phyloP scores from a whole-genome alignment of 305 asterid genomes.

The Fraxinus latifolia region DNA sequence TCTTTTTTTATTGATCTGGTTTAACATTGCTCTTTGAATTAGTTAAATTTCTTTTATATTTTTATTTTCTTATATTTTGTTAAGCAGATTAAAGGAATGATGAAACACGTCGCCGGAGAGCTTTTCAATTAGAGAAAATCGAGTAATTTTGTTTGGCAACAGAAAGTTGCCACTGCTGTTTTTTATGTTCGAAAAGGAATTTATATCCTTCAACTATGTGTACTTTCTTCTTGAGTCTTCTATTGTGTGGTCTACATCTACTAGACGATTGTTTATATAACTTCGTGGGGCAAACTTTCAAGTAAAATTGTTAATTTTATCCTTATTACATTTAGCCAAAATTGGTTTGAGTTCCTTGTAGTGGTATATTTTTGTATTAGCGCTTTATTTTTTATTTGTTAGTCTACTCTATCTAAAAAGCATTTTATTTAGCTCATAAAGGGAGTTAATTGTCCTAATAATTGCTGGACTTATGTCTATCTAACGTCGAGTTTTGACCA shows the following conservation, averaged over 20 bases:
- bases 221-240: background rate
- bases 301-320: background rate
- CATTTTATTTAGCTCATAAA: background rate
- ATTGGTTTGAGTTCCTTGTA: background rate
- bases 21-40: background rate
- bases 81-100: constrained; percentile 63
- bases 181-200: background rate
- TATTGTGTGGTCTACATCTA: background rate
- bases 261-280: background rate
- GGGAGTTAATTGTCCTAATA: background rate
- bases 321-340: background rate
- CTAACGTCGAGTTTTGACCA: background rate
- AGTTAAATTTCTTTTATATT: background rate
- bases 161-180: constrained; percentile 22
- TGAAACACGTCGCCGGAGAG: constrained; percentile 63
- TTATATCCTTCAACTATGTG: background rate
- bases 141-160: constrained; percentile 15
- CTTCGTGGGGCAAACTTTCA: background rate
- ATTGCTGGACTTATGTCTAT: background rate
- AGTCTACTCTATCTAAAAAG: background rate
- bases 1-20: background rate
- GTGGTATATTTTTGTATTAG: constrained; percentile 16
- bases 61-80: background rate
- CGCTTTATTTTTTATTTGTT: background rate
- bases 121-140: constrained; percentile 40